Evolutionary conservation across 2,329 filamentous ascomycete species (phyloP).

Genomic region (Chaetomium sp.): DNA sequence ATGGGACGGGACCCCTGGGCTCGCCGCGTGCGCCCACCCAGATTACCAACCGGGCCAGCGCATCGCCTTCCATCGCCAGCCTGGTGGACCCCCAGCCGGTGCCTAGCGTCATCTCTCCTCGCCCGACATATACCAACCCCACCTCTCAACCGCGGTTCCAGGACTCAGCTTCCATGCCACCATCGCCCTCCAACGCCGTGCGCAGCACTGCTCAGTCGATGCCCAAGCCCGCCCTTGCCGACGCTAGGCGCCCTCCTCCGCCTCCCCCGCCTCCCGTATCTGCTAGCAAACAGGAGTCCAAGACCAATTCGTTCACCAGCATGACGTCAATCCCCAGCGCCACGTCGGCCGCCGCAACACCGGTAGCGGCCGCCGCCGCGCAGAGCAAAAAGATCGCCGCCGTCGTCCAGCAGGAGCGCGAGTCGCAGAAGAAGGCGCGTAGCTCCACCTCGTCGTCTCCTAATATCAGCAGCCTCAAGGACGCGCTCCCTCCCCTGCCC

Average conservation of each 20-base stretch:
- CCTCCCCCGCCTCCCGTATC: slow-evolving; percentile 40
- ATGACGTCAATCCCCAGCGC: slow-evolving; percentile 34
- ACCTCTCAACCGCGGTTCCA: slow-evolving; percentile 37
- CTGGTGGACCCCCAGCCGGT: slow-evolving; percentile 72
- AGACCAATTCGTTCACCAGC: slow-evolving; percentile 35
- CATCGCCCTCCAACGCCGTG: slow-evolving; percentile 39
- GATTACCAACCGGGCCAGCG: slow-evolving; percentile 71
- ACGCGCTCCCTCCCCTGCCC: slow-evolving; percentile 44
- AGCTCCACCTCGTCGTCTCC: slow-evolving; percentile 50
- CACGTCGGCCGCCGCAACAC: slow-evolving; percentile 36
- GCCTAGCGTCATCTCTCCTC: slow-evolving; percentile 45
- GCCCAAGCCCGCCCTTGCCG: slow-evolving; percentile 34
- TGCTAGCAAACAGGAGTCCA: slow-evolving; percentile 31
- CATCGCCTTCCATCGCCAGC: slow-evolving; percentile 88
- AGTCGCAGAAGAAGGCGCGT: slow-evolving; percentile 44
- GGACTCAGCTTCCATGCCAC: slow-evolving; percentile 38
- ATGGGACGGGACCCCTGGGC: slow-evolving; percentile 49
- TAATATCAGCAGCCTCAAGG: slow-evolving; percentile 53
- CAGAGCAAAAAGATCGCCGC: slow-evolving; percentile 50
- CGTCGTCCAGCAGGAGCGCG: slow-evolving; percentile 49
- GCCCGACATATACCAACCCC: slow-evolving; percentile 42
- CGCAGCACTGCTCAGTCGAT: slow-evolving; percentile 31
- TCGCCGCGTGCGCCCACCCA: slow-evolving; percentile 54
- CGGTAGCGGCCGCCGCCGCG: slow-evolving; percentile 27
- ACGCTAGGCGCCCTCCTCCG: slow-evolving; percentile 40